Base-by-base conservation (phyloP, 2,329 filamentous ascomycete genomes). In the Berkeleyomyces rouxiae region DNA sequence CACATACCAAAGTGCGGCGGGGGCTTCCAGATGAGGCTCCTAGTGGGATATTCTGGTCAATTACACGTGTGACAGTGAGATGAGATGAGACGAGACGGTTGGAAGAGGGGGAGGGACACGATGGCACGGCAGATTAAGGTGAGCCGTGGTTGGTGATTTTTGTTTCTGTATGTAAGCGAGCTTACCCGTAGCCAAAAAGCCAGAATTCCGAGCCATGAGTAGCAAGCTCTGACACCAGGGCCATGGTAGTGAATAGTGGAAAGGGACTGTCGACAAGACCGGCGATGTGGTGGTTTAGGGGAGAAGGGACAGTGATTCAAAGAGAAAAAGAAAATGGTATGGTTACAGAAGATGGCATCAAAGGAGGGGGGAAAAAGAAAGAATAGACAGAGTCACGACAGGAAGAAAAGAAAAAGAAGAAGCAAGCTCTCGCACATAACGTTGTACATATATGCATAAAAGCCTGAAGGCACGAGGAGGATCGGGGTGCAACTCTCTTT, bases 21-120 rank as follows among this genome's bases (percentile, higher is more conserved):
- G 63, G 93, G 92, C 73, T 97, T 99, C 91, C 91, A 99, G 69
- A 99, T 96, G 72, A 99, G 76, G 72, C 90, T 96, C 75, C 92
- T 77, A 63, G 23, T 23, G 23, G 23, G 23, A 40, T 31, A 33
- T 9, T 31, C 31, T 36, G 40, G 37, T 31, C 47, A 51, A 53
- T 4, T 53, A 36, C 16, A 53, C 60, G 58, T 16, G 23, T 40
- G 23, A 57, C 58, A 60, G 65, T 47, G 37, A 57, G 31, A 6
- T 3, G 13, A 36, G 49, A 23, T 11, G 61, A 42, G 5, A 9
- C n/a, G 7, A 37, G 36, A 37, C 23, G 16, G 55, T 1, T 60
- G 65, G 49, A 42, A 57, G 31, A 6, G 7, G 13, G n/a, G 49
- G 37, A 23, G 61, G 51, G 5, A 9, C n/a, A 6, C 13, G 36